Conservation (phyloP, 495 filamentous ascomycete species). For the Trichocladium antarcticum region DNA sequence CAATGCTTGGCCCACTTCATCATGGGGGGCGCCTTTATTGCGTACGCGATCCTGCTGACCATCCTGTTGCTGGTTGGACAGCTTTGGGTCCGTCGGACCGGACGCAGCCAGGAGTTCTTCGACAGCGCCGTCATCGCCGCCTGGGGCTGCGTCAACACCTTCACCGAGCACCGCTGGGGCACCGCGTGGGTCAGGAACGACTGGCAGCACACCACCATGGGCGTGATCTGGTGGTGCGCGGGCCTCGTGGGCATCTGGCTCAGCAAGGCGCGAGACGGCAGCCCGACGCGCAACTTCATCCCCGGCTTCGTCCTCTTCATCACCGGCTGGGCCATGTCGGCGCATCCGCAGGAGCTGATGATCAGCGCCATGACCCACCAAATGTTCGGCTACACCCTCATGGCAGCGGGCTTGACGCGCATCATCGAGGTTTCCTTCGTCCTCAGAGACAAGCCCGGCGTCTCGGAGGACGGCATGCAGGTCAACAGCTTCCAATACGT, state of each 20-base stretch:
- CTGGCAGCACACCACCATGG: slow-evolving; percentile 95
- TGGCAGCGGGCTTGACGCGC: slow-evolving; percentile 72
- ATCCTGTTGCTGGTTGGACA: slow-evolving; percentile 84
- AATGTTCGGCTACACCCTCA: slow-evolving; percentile 92
- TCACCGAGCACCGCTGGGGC: slow-evolving; percentile 96
- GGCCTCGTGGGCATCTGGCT: slow-evolving; percentile 89
- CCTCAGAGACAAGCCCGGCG: slow-evolving; percentile 53
- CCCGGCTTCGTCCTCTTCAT: slow-evolving; percentile 81
- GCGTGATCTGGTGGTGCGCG: slow-evolving; percentile 93
- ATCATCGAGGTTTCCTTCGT: slow-evolving; percentile 91
- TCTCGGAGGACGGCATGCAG: slow-evolving; percentile 45
- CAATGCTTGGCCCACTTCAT: slow-evolving; percentile 97
- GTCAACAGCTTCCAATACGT: slow-evolving; percentile 88
- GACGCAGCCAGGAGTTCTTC: slow-evolving; percentile 93
- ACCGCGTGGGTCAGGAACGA: slow-evolving; percentile 84
- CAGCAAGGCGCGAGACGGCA: slow-evolving; percentile 67
- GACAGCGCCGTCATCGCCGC: slow-evolving; percentile 81
- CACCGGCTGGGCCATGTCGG: slow-evolving; percentile 91
- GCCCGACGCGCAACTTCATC: slow-evolving; percentile 82
- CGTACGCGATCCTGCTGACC: slow-evolving; percentile 77
- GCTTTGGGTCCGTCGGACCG: slow-evolving; percentile 70
- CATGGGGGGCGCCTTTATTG: slow-evolving; percentile 96
- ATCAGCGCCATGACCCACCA: slow-evolving; percentile 82
- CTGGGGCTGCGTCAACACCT: slow-evolving; percentile 96
- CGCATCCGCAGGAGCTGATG: slow-evolving; percentile 69